Percentiles rank a stretch among this genome's conserved stretches.
phyloP scores from a whole-genome alignment of 2,329 filamentous ascomycete species.

The Pseudocercospora cruenta region DNA sequence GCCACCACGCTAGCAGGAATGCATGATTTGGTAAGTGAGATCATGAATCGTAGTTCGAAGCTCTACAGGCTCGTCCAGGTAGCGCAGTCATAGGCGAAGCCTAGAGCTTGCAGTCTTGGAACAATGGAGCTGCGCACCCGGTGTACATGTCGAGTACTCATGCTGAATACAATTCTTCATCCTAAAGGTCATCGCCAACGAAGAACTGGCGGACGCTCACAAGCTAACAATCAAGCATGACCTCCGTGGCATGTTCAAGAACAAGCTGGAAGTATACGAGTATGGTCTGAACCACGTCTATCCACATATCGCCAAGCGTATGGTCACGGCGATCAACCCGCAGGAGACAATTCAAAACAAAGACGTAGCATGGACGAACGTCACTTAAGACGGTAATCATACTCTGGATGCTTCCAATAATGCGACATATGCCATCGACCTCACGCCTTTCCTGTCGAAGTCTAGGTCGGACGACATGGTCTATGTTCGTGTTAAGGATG shows the following conservation, averaged over 20 bases:
- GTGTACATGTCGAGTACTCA: background rate
- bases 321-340: conserved; percentile 4
- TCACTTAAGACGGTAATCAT: background rate
- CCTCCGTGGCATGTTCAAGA: conserved; percentile 5
- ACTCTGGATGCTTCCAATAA: background rate
- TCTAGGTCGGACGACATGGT: background rate
- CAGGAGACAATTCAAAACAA: background rate
- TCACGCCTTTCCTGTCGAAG: background rate
- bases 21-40: background rate
- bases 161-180: background rate
- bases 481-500: conserved; percentile 8
- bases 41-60: background rate
- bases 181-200: background rate
- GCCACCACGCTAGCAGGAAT: conserved; percentile 10
- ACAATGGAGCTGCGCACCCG: too few relatives aligned
- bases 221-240: background rate
- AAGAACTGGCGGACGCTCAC: background rate
- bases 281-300: conserved; percentile 6
- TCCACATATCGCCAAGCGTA: background rate
- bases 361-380: background rate
- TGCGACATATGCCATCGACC: background rate
- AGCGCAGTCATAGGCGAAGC: background rate
- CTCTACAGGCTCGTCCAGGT: background rate
- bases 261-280: conserved; percentile 7
- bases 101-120: background rate